Conservation (phyloP, 208 protist species). For the Wallacemonas collosoma region DNA sequence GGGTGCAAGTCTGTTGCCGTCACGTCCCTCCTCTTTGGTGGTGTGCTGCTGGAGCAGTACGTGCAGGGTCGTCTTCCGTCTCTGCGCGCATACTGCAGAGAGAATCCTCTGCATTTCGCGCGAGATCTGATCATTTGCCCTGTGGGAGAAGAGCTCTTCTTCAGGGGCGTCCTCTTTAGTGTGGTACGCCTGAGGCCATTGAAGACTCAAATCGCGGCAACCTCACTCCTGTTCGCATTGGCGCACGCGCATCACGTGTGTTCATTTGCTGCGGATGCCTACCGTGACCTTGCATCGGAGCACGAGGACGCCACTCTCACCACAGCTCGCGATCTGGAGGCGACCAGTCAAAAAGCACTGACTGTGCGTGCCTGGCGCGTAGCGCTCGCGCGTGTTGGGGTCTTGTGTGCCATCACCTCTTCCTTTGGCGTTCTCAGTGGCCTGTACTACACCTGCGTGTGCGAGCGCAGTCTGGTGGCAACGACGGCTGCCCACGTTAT, state of each 20-base stretch:
- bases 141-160: constrained; percentile 78
- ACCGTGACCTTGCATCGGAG: constrained; percentile 13
- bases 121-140: constrained; percentile 63
- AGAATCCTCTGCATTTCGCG: constrained; percentile 25
- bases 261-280: constrained; percentile 34
- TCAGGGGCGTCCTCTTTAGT: constrained; percentile 63
- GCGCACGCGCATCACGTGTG: constrained; percentile 69
- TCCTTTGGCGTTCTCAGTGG: constrained; percentile 65
- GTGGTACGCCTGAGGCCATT: constrained; percentile 33
- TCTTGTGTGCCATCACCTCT: constrained; percentile 34
- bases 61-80: not conserved
- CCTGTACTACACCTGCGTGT: constrained; percentile 50
- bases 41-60: constrained; percentile 34
- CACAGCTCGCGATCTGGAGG: not conserved
- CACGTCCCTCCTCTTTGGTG: constrained; percentile 52
- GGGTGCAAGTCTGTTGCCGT: constrained; percentile 9
- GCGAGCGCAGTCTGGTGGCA: constrained; percentile 45
- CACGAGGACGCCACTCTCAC: not conserved
- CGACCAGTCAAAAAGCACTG: constrained; percentile 1
- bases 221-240: constrained; percentile 60
- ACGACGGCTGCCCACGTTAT: constrained; percentile 46
- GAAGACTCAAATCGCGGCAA: constrained; percentile 33
- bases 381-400: constrained; percentile 14
- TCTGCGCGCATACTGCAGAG: not conserved
- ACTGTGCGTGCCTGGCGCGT: constrained; percentile 20